Evolutionary conservation across 2,329 filamentous ascomycete genomes (phyloP).

Genomic region (Tolypocladium cylindrosporum): DNA sequence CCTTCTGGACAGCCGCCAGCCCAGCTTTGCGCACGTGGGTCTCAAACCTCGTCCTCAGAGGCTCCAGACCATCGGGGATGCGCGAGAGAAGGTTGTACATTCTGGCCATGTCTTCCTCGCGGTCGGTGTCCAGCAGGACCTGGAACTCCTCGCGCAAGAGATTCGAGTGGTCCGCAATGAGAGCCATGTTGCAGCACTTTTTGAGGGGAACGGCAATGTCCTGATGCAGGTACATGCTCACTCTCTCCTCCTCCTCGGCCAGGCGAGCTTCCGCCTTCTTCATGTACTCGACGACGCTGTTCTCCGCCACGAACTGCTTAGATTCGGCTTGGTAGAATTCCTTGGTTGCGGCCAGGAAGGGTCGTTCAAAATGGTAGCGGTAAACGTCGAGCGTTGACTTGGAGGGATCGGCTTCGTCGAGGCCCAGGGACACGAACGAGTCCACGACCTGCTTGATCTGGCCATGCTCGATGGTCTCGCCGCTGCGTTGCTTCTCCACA

Average conservation of each 20-base stretch:
- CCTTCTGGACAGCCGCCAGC: constrained; percentile 79
- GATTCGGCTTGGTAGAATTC: constrained; percentile 88
- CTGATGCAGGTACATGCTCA: constrained; percentile 80
- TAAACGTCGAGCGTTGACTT: constrained; percentile 96
- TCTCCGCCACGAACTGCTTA: constrained; percentile 88
- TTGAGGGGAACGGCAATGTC: constrained; percentile 82
- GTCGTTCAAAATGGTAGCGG: constrained; percentile 81
- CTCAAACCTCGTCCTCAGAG: constrained; percentile 79
- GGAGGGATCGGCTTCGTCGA: constrained; percentile 85
- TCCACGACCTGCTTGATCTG: constrained; percentile 97
- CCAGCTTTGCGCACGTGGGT: constrained; percentile 87
- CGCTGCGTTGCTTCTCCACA: constrained; percentile 93
- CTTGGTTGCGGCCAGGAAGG: constrained; percentile 78
- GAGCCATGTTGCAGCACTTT: constrained; percentile 75
- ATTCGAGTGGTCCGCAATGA: constrained; percentile 79
- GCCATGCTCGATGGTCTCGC: constrained; percentile 92
- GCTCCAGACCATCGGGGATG: constrained; percentile 86
- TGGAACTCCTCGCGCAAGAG: constrained; percentile 96
- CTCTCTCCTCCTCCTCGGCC: constrained; percentile 88
- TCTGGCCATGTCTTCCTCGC: constrained; percentile 86
- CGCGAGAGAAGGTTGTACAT: constrained; percentile 91
- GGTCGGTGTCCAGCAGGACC: constrained; percentile 82
- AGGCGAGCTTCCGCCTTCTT: constrained; percentile 92
- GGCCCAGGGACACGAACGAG: constrained; percentile 87
- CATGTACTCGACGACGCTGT: constrained; percentile 98